Evolutionary conservation across 2,329 filamentous ascomycete species (phyloP).

Genomic region (Nigrospora sphaerica): DNA sequence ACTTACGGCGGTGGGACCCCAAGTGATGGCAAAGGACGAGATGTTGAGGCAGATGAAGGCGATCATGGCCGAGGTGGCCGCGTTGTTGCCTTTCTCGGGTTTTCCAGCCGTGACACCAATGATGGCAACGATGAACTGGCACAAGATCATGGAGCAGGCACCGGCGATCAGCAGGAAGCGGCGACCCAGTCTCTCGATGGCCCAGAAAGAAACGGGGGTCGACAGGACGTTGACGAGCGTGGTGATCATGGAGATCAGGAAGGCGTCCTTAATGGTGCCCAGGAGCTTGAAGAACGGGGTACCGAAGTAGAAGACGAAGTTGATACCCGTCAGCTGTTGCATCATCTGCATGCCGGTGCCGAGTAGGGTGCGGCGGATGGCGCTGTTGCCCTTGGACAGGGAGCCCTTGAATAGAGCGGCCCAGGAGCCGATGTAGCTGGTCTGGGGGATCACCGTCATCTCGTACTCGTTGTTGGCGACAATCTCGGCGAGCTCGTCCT

Average conservation of each 20-base stretch:
- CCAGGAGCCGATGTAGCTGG: conserved; percentile 54
- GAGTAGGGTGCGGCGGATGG: conserved; percentile 49
- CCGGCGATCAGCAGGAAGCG: conserved; percentile 73
- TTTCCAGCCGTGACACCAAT: conserved; percentile 41
- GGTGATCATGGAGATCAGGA: conserved; percentile 79
- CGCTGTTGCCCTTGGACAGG: conserved; percentile 46
- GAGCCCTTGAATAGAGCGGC: conserved; percentile 48
- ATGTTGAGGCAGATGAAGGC: conserved; percentile 89
- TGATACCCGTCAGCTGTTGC: conserved; percentile 60
- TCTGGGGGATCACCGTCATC: conserved; percentile 48
- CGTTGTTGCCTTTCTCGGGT: conserved; percentile 42
- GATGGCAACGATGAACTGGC: conserved; percentile 82
- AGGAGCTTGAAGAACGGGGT: conserved; percentile 78
- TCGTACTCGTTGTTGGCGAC: conserved; percentile 70
- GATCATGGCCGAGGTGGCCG: conserved; percentile 64
- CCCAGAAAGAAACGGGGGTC: conserved; percentile 82
- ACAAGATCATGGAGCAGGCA: conserved; percentile 74
- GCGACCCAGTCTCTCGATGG: conserved; percentile 75
- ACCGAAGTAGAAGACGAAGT: conserved; percentile 88
- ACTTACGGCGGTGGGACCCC: conserved; percentile 44
- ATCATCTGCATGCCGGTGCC: conserved; percentile 53
- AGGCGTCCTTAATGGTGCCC: conserved; percentile 68
- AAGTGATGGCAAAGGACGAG: conserved; percentile 85
- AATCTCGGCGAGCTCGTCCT: conserved; percentile 65
- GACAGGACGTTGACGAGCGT: conserved; percentile 83